phyloP scores from a whole-genome alignment of 495 filamentous ascomycete species.

The Mytilinidion resinicola region DNA sequence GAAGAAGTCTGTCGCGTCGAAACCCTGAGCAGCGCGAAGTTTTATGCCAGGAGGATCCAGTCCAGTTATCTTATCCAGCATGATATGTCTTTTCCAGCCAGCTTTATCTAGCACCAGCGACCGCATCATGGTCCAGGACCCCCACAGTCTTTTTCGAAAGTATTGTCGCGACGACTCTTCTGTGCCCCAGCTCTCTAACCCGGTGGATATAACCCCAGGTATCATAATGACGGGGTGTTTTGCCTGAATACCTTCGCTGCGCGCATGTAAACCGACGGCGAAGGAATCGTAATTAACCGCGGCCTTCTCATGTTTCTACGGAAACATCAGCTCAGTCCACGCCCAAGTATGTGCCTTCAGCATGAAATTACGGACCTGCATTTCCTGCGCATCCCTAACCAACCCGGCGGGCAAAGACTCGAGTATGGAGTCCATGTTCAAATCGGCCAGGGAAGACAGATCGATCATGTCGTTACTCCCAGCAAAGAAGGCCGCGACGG shows the following conservation, averaged over 20 bases:
- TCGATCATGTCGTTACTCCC: conserved; percentile 77
- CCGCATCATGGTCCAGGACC: conserved; percentile 97
- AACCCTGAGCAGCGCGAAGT: conserved; percentile 88
- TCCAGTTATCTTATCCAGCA: conserved; percentile 87
- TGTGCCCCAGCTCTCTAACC: conserved; percentile 94
- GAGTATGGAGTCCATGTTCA: conserved; percentile 76
- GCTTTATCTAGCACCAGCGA: conserved; percentile 89
- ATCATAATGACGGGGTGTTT: conserved; percentile 93
- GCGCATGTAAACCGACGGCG: conserved; percentile 73
- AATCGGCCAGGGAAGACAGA: conserved; percentile 65
- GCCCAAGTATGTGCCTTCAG: too few species aligned
- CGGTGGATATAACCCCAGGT: conserved; percentile 94
- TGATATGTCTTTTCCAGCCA: conserved; percentile 91
- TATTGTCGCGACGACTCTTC: conserved; percentile 73
- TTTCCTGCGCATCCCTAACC: conserved; percentile 71
- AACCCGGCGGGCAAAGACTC: conserved; percentile 80
- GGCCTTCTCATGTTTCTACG: conserved; percentile 73
- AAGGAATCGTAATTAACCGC: conserved; percentile 90
- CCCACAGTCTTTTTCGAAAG: conserved; percentile 91
- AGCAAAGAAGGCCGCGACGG: conserved; percentile 77
- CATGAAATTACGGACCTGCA: conserved; percentile 52
- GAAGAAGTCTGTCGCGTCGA: conserved; percentile 97
- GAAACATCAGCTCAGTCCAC: conserved; percentile 18
- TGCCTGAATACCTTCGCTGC: conserved; percentile 73
- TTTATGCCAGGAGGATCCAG: conserved; percentile 91